Evolutionary conservation across 306 rosid genomes (phyloP).

Genomic region (Delonix regia): DNA sequence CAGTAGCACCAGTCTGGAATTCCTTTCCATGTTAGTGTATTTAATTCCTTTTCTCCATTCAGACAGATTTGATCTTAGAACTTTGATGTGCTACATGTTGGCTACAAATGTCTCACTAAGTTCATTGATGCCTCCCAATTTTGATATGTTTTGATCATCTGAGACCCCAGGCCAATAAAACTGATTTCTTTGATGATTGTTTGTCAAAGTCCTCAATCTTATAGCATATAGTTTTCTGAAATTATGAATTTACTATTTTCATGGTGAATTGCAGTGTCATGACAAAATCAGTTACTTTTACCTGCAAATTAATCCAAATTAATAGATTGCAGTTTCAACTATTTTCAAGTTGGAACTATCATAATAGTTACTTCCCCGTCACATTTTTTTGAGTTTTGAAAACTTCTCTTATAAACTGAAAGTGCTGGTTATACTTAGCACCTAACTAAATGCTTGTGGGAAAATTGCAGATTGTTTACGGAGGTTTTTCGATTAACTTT

Average conservation of each 20-base stretch:
- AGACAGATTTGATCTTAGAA: background rate
- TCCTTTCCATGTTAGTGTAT: background rate
- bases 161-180: no score
- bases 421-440: no score
- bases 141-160: no score
- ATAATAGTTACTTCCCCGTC: background rate
- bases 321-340: background rate
- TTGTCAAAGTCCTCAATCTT: no score
- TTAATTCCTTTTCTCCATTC: background rate
- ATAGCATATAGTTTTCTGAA: no score
- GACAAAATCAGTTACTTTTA: background rate
- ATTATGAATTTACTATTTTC: no score
- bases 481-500: constrained; percentile 2
- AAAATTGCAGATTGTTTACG: background rate
- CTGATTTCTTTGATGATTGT: no score
- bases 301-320: background rate
- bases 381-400: background rate
- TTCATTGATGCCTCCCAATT: background rate
- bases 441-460: no score
- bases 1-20: background rate
- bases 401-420: background rate
- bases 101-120: constrained; percentile 10
- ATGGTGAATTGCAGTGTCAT: no score
- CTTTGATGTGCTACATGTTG: background rate
- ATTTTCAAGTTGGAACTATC: background rate